A percentile compares a stretch with the other conserved stretches of the same genome.
Conservation (phyloP, 345 rosid genomes). For the Euclidium syriacum region DNA sequence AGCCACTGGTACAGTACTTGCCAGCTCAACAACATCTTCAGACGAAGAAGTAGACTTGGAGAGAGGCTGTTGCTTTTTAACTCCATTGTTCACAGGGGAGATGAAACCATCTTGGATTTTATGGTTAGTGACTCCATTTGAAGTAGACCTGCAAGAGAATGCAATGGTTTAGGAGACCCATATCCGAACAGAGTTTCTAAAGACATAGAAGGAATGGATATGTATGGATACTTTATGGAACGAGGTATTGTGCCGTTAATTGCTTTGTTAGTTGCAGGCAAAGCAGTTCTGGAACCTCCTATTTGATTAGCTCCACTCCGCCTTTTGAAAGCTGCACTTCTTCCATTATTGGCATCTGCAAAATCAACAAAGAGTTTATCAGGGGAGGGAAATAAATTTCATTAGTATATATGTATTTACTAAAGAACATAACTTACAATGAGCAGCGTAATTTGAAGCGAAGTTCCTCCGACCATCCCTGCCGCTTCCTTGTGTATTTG, state of each 20-base stretch:
- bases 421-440: conserved; percentile 25
- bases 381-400: background rate
- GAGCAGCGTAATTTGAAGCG: conserved; percentile 31
- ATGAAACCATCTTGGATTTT: conserved; percentile 19
- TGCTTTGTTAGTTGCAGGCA: conserved; percentile 32
- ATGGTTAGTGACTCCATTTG: conserved; percentile 31
- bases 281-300: conserved; percentile 35
- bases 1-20: conserved; percentile 35
- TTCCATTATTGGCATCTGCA: conserved; percentile 48
- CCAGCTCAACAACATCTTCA: conserved; percentile 33
- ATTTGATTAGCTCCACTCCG: conserved; percentile 45
- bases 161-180: background rate
- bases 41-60: conserved; percentile 17
- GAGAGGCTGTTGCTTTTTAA: conserved; percentile 14
- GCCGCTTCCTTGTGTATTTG: conserved; percentile 37
- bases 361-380: background rate
- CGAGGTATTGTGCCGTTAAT: conserved; percentile 28
- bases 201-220: conserved; percentile 5
- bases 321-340: conserved; percentile 40
- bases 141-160: conserved; percentile 36
- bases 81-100: conserved; percentile 26
- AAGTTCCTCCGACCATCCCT: conserved; percentile 46
- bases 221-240: conserved; percentile 41
- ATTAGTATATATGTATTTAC: background rate
- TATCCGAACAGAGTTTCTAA: background rate